Evolutionary conservation across 1,139 yeast genomes (phyloP).

Genomic region (Suhomyces bribrorum): DNA sequence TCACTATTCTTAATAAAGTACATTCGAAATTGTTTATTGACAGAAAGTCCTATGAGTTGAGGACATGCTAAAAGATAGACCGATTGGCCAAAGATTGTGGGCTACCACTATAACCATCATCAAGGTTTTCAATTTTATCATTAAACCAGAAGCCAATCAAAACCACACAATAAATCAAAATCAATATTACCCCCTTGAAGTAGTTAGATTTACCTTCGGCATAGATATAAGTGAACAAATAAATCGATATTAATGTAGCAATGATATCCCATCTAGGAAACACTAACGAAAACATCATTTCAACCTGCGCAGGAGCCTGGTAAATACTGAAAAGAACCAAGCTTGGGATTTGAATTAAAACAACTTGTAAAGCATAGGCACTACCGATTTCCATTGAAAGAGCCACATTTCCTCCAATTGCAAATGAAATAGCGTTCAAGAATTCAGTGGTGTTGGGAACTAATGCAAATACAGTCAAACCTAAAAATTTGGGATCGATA

Average conservation of each 20-base stretch:
- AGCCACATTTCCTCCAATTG: constrained; percentile 94
- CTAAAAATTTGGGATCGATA: constrained; percentile 85
- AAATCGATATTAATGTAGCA: constrained; percentile 82
- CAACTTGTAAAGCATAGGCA: constrained; percentile 97
- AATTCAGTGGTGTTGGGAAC: constrained; percentile 98
- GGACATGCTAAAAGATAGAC: no score
- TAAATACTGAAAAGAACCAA: constrained; percentile 75
- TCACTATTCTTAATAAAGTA: no score
- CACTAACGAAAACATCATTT: constrained; percentile 73
- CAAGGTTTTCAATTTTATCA: constrained; percentile 38
- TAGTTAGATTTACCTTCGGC: constrained; percentile 97
- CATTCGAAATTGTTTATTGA: no score
- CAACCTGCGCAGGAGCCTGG: constrained; percentile 36
- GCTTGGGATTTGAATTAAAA: constrained; percentile 89
- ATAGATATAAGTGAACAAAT: constrained; percentile 87
- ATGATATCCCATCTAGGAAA: constrained; percentile 96
- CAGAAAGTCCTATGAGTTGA: no score
- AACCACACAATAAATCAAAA: constrained; percentile 75
- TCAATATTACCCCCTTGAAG: constrained; percentile 89
- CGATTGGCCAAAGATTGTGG: constrained; percentile 2
- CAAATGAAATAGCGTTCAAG: constrained; percentile 94
- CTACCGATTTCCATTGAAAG: constrained; percentile 97
- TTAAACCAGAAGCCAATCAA: constrained; percentile 81
- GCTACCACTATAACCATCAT: constrained; percentile 29
- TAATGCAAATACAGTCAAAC: constrained; percentile 89